Evolutionary conservation across 2,329 filamentous ascomycete species (phyloP).

Genomic region (Diaporthe aspalathi): DNA sequence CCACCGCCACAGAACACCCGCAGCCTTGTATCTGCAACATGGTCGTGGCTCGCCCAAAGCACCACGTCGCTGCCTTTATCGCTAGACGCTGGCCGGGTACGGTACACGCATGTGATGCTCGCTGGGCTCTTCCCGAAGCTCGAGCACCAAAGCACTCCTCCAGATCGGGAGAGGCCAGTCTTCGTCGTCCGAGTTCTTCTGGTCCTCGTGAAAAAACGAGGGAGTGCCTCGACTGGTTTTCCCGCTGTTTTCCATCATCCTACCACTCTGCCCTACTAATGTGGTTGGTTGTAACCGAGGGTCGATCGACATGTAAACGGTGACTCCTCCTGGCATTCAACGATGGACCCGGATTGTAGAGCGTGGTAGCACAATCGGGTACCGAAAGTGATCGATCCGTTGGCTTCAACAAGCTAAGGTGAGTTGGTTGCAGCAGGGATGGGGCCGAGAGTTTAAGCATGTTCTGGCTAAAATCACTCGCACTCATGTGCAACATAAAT

Average conservation of each 20-base stretch:
- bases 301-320: constrained; percentile 5
- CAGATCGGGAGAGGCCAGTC: neutral
- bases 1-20: constrained; percentile 2
- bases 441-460: constrained; percentile 25
- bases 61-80: neutral
- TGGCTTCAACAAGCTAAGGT: constrained; percentile 18
- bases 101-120: neutral
- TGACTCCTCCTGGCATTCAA: neutral
- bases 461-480: constrained; percentile 22
- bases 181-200: neutral
- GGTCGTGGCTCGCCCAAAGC: neutral
- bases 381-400: constrained; percentile 28
- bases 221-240: neutral
- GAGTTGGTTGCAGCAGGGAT: constrained; percentile 13
- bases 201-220: neutral
- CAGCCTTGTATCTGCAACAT: constrained; percentile 12
- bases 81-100: neutral
- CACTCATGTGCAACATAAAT: constrained; percentile 22
- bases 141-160: neutral
- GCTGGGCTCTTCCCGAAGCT: neutral
- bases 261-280: neutral
- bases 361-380: constrained; percentile 21
- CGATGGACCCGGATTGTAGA: neutral
- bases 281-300: neutral
- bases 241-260: neutral